A percentile compares a stretch with the other conserved stretches of the same genome.
phyloP scores from a whole-genome alignment of 2,329 filamentous ascomycete genomes.

The Neoscytalidium dimidiatum region DNA sequence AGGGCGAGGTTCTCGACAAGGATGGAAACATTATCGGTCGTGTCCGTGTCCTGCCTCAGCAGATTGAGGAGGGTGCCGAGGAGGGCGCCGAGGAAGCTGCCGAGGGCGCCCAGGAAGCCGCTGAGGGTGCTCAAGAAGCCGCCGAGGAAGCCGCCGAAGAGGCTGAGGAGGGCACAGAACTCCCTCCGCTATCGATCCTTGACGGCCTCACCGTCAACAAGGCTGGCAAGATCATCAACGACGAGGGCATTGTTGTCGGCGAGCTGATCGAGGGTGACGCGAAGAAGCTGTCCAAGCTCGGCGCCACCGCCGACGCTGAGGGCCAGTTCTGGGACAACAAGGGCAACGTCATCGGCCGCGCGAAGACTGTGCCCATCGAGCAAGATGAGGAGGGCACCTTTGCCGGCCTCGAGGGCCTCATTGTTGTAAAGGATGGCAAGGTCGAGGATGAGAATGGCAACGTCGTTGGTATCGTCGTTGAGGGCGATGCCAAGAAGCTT shows the following conservation, averaged over 20 bases:
- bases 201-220: conserved; percentile 54
- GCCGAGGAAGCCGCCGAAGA: conserved; percentile 31
- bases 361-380: conserved; percentile 49
- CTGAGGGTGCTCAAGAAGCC: conserved; percentile 28
- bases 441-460: conserved; percentile 55
- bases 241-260: conserved; percentile 49
- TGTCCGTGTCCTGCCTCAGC: conserved; percentile 55
- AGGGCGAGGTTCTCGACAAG: conserved; percentile 66
- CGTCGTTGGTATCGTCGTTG: conserved; percentile 50
- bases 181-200: conserved; percentile 51
- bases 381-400: conserved; percentile 51
- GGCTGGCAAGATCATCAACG: conserved; percentile 52
- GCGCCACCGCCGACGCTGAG: conserved; percentile 46
- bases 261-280: conserved; percentile 53
- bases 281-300: conserved; percentile 55
- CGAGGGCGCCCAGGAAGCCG: conserved; percentile 34
- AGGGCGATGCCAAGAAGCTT: conserved; percentile 54
- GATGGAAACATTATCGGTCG: conserved; percentile 65
- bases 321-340: conserved; percentile 58
- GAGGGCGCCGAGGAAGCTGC: conserved; percentile 32
- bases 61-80: conserved; percentile 25
- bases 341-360: conserved; percentile 54
- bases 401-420: conserved; percentile 52
- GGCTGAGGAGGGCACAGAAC: conserved; percentile 34
- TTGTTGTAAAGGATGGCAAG: conserved; percentile 52